phyloP scores from a whole-genome alignment of 805 yeast species.

The Maudiozyma serrabonitensis region DNA sequence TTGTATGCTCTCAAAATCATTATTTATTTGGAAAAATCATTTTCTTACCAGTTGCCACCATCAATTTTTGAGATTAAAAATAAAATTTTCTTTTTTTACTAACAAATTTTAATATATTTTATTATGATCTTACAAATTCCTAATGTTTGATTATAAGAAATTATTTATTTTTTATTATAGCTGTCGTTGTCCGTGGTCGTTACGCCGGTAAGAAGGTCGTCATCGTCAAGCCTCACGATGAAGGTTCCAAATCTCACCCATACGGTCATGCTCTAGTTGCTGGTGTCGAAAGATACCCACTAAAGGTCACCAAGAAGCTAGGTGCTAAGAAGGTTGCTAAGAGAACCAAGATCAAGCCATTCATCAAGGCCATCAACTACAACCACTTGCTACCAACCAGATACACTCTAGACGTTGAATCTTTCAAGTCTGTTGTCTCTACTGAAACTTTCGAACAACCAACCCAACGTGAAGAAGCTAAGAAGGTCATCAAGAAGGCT shows the following conservation, averaged over 20 bases:
- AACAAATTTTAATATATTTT: neutral
- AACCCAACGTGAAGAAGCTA: constrained; percentile 97
- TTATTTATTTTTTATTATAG: constrained; percentile 32
- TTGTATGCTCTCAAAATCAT: no score
- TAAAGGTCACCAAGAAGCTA: constrained; percentile 89
- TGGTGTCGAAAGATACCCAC: constrained; percentile 98
- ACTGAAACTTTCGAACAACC: constrained; percentile 95
- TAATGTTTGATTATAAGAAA: neutral
- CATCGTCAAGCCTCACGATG: constrained; percentile 95
- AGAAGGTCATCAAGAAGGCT: constrained; percentile 97
- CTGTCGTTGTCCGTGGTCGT: constrained; percentile 99
- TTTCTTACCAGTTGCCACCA: no score
- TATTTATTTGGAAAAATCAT: no score
- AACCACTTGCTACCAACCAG: constrained; percentile 99
- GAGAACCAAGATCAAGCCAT: constrained; percentile 98
- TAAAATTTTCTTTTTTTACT: neutral
- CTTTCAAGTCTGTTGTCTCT: constrained; percentile 83
- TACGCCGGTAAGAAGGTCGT: constrained; percentile 99
- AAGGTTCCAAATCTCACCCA: constrained; percentile 97
- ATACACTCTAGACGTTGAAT: constrained; percentile 94
- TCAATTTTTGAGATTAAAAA: no score
- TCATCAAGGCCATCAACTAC: constrained; percentile 98
- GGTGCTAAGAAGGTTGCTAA: constrained; percentile 94
- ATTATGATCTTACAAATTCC: neutral
- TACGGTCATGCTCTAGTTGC: constrained; percentile 99